These are phyloP conservation scores for Pythium dissimile DNA, from an alignment of 352 stramenopile genomes.

Conservation along the genomic window DNA sequence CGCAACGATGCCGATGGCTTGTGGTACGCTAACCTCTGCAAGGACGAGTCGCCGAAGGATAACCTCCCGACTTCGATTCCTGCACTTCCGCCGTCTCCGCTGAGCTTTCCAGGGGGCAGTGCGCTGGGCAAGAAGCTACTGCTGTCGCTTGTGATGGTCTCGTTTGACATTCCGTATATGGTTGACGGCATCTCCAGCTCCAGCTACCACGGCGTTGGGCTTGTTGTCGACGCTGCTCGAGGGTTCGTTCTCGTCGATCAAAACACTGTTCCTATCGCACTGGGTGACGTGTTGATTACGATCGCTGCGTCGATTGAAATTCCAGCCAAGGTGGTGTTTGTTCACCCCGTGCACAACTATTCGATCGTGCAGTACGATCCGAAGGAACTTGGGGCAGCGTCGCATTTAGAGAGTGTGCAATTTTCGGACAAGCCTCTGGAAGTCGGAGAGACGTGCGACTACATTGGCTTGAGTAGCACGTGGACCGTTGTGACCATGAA, in stretches of 20 bases:
- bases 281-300: conserved; percentile 86
- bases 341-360: conserved; percentile 93
- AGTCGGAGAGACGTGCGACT: conserved; percentile 75
- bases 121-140: conserved; percentile 68
- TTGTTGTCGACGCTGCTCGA: conserved; percentile 79
- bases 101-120: conserved; percentile 71
- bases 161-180: conserved; percentile 92
- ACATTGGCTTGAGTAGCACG: conserved; percentile 83
- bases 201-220: conserved; percentile 85
- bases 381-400: conserved; percentile 54
- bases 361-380: conserved; percentile 89
- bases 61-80: conserved; percentile 31
- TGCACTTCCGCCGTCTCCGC: conserved; percentile 46
- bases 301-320: conserved; percentile 88
- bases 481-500: conserved; percentile 88
- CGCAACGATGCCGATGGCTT: conserved; percentile 70
- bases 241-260: conserved; percentile 92
- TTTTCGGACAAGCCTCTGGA: conserved; percentile 62
- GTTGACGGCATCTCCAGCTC: conserved; percentile 89
- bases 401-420: conserved; percentile 52
- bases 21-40: conserved; percentile 53
- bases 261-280: conserved; percentile 87
- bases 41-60: conserved; percentile 17
- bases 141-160: conserved; percentile 86
- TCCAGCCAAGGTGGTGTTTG: conserved; percentile 83